Base-by-base conservation (phyloP, 1,284 basidiomycete genomes). In the Trametes versicolor region DNA sequence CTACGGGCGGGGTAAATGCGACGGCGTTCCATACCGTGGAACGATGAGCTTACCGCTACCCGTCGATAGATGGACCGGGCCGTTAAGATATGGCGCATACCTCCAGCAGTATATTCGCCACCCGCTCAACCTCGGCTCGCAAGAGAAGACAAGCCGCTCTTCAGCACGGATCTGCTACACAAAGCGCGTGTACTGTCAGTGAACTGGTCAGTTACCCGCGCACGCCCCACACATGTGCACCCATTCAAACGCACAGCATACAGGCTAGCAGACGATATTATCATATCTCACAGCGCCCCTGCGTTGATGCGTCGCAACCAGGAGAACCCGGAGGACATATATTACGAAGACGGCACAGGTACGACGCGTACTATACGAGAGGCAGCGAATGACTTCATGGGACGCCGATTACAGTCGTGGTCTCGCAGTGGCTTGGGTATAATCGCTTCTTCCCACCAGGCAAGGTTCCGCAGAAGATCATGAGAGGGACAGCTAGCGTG, bases 131-230 rank as follows among this genome's bases (percentile, higher is more conserved):
- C 77, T 6, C 75, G 73, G 9, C 77, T 91, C 21, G 77, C 79
- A 32, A 81, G 89, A 47, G 88, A 90, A 74, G 91, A 93, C 66
- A 93, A 92, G 66, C 91, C 91, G 0, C 72, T 93, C 1, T 93
- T 92, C 71, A 89, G 86, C 68, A 89, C 84, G 52, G 80, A 85
- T 25, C 77, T 80, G 29, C 81, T 93, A 13, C 91, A 92, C 69
- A 85, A 84, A 68, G 85, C 89, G n/a, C 81, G 87, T 15, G 84
- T 91, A 1, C 72, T 88, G 21, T 89, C 88, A 2, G 78, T 93
- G 1, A 75, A 80, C 41, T 93, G 91, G 91, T 89, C 19, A 21
- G 45, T n/a, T 27, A 8, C 15, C n/a, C 13, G 34, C n/a, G 6
- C 10, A 2, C 10, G 15, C 29, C n/a, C n/a, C 17, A 12, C 12